Percentiles rank a stretch among this genome's conserved stretches.
These are phyloP conservation scores for Penicillium soppii DNA, from an alignment of 495 filamentous ascomycete genomes.

Conservation along the genomic window DNA sequence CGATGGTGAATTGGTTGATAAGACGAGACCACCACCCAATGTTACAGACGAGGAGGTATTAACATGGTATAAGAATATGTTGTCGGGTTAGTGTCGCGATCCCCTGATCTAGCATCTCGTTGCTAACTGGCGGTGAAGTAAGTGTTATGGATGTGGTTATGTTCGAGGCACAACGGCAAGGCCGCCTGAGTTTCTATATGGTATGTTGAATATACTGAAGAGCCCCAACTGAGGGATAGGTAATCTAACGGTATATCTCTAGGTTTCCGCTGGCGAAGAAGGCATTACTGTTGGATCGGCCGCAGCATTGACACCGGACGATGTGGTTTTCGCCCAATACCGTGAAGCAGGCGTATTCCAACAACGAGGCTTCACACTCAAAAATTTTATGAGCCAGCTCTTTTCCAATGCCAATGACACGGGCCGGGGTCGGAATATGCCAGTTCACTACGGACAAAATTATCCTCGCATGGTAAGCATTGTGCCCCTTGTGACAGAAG, in stretches of 20 bases:
- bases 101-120: neutral
- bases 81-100: constrained; percentile 46
- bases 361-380: constrained; percentile 82
- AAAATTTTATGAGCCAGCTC: constrained; percentile 91
- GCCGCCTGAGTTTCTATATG: constrained; percentile 95
- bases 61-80: constrained; percentile 66
- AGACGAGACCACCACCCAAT: constrained; percentile 56
- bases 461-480: constrained; percentile 73
- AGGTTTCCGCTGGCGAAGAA: constrained; percentile 92
- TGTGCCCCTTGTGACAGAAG: neutral
- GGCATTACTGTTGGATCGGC: constrained; percentile 87
- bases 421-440: constrained; percentile 92
- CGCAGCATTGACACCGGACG: constrained; percentile 73
- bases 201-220: constrained; percentile 34
- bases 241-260: neutral
- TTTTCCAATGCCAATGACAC: constrained; percentile 85
- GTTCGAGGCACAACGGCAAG: constrained; percentile 83
- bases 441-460: constrained; percentile 88
- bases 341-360: constrained; percentile 88
- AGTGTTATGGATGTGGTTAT: constrained; percentile 93
- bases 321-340: constrained; percentile 94
- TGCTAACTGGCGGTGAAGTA: constrained; percentile 43
- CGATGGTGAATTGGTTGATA: constrained; percentile 75
- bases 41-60: constrained; percentile 67
- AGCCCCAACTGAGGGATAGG: neutral